Evolutionary conservation across 305 asterid species (phyloP).

Genomic region (Coffea humblotiana): DNA sequence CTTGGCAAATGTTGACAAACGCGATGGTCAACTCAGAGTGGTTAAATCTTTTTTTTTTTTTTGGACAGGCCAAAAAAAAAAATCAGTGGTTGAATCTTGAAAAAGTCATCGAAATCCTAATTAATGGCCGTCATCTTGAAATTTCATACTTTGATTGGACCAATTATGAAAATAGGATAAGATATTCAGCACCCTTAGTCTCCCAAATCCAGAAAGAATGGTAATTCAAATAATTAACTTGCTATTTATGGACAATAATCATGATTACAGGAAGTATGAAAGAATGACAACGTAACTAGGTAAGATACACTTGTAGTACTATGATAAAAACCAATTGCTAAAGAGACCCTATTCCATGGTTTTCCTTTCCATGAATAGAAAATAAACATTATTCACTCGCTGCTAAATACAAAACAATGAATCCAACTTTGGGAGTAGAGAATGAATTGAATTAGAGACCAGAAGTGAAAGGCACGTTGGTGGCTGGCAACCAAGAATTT

Average conservation of each 20-base stretch:
- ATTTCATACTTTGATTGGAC: neutral
- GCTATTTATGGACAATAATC: neutral
- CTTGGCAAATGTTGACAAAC: neutral
- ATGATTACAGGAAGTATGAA: neutral
- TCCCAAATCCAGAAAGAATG: neutral
- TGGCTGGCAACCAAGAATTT: conserved; percentile 45
- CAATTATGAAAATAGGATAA: neutral
- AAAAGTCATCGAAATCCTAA: neutral
- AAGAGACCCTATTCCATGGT: neutral
- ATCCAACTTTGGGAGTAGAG: neutral
- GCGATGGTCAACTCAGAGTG: neutral
- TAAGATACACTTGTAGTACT: neutral
- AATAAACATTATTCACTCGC: neutral
- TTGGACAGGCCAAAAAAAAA: too few relatives aligned
- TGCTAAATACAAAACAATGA: neutral
- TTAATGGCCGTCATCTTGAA: neutral
- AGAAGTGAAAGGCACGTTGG: conserved; percentile 64
- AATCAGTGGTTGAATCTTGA: neutral
- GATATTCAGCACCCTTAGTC: neutral
- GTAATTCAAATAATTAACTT: too few relatives aligned
- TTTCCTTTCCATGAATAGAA: neutral
- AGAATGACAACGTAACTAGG: neutral
- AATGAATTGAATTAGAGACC: conserved; percentile 39
- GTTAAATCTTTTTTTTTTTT: too few relatives aligned
- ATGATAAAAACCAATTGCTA: neutral